A percentile compares a stretch with the other conserved stretches of the same genome.
Conservation (phyloP, 257 asterid genomes). For the Gentiana straminea region DNA sequence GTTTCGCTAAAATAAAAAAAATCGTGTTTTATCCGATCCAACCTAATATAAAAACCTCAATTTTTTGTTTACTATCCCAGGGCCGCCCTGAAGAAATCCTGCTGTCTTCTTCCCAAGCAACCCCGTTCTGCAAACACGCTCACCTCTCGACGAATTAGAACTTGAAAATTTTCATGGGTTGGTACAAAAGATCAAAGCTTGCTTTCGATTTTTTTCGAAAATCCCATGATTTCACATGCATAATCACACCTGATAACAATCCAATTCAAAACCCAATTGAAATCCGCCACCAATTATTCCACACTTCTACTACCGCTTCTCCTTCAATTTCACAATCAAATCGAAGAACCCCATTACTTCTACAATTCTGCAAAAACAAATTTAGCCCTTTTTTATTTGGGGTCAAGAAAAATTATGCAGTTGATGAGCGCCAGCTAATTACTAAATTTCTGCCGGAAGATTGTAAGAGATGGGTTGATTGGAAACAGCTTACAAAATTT, state of each 20-base stretch:
- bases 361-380: constrained; percentile 21
- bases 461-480: constrained; percentile 50
- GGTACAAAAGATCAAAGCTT: too few relatives aligned
- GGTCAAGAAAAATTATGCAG: constrained; percentile 62
- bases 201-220: too few relatives aligned
- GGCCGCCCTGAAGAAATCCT: too few relatives aligned
- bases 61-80: too few relatives aligned
- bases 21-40: too few relatives aligned
- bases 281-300: not conserved
- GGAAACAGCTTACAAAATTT: constrained; percentile 25
- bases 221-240: constrained; percentile 14
- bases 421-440: constrained; percentile 33
- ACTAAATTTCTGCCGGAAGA: constrained; percentile 71
- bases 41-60: too few relatives aligned
- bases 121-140: too few relatives aligned
- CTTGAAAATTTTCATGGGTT: too few relatives aligned
- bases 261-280: constrained; percentile 7
- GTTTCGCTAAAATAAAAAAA: too few relatives aligned
- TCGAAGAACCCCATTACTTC: constrained; percentile 29
- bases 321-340: constrained; percentile 11
- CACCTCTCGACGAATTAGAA: too few relatives aligned
- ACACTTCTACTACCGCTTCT: not conserved
- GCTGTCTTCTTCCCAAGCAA: too few relatives aligned
- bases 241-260: constrained; percentile 18
- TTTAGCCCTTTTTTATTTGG: constrained; percentile 38